Conservation (phyloP, 495 filamentous ascomycete species). For the Hypoxylon trugodes region DNA sequence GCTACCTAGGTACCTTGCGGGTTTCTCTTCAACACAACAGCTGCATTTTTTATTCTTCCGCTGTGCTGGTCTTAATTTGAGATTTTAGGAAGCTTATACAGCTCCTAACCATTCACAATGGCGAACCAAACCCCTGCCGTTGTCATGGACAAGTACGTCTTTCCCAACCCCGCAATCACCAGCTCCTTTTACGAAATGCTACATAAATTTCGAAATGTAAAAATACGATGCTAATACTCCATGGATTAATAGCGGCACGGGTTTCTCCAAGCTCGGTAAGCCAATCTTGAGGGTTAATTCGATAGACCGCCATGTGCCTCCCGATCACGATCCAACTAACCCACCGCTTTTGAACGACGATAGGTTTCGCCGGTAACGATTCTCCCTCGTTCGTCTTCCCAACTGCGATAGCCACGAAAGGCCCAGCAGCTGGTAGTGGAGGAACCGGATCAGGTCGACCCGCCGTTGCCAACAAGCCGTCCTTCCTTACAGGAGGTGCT, state of each 20-base stretch:
- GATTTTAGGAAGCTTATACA: slow-evolving; percentile 25
- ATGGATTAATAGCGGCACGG: slow-evolving; percentile 78
- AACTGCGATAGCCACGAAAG: slow-evolving; percentile 96
- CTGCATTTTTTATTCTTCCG: slow-evolving; percentile 2
- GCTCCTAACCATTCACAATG: slow-evolving; percentile 63
- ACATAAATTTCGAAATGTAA: slow-evolving; percentile 13
- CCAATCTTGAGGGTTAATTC: slow-evolving; percentile 7
- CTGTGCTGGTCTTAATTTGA: slow-evolving; percentile 20
- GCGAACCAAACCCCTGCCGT: slow-evolving; percentile 98
- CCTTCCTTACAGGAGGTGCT: slow-evolving; percentile 90
- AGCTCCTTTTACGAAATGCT: slow-evolving; percentile 2
- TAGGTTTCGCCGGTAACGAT: slow-evolving; percentile 99
- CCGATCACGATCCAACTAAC: slow-evolving; percentile 31
- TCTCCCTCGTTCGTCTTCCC: slow-evolving; percentile 99
- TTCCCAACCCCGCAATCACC: slow-evolving; percentile 28
- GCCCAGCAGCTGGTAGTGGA: slow-evolving; percentile 70
- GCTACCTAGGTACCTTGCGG: slow-evolving; percentile 36
- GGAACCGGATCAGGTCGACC: slow-evolving; percentile 86
- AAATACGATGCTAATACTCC: slow-evolving; percentile 37
- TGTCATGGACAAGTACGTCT: slow-evolving; percentile 99
- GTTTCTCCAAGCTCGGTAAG: slow-evolving; percentile 96
- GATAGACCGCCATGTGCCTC: slow-evolving; percentile 10
- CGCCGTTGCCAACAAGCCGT: slow-evolving; percentile 90
- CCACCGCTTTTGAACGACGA: slow-evolving; percentile 24
- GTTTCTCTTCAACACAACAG: slow-evolving; percentile 21